Evolutionary conservation across 2,329 filamentous ascomycete species (phyloP).

Genomic region (Scedosporium apiospermum): DNA sequence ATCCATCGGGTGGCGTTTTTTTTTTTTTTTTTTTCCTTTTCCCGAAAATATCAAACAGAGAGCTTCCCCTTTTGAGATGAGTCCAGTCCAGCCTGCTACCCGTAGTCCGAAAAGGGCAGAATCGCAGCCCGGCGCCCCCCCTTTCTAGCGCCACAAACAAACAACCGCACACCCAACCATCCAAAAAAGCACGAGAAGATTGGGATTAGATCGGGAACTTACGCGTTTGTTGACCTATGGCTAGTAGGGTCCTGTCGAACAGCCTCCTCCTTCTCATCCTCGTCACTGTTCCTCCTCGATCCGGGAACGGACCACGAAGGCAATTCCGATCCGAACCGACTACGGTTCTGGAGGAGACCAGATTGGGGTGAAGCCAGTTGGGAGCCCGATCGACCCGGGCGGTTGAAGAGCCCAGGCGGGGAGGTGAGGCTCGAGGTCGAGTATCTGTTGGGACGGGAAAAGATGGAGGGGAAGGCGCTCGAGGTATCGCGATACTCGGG

Average conservation of each 20-base stretch:
- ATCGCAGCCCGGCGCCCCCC: too few species aligned
- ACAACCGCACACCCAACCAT: background rate
- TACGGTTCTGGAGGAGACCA: slow-evolving; percentile 42
- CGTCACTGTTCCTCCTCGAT: slow-evolving; percentile 83
- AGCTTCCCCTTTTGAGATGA: too few species aligned
- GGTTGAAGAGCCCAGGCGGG: slow-evolving; percentile 64
- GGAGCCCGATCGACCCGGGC: slow-evolving; percentile 67
- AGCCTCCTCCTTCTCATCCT: slow-evolving; percentile 75
- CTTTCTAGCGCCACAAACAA: too few species aligned
- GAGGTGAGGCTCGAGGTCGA: slow-evolving; percentile 82
- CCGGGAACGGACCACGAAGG: slow-evolving; percentile 80
- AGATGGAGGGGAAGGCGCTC: slow-evolving; percentile 65
- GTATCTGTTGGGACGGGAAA: slow-evolving; percentile 79
- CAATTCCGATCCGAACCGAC: slow-evolving; percentile 39
- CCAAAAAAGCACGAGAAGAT: background rate
- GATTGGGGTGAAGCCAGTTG: slow-evolving; percentile 70
- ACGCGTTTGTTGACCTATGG: slow-evolving; percentile 69
- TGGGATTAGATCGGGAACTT: slow-evolving; percentile 36
- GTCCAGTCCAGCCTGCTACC: background rate
- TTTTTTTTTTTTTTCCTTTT: background rate
- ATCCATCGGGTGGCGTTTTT: background rate
- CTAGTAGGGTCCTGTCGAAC: slow-evolving; percentile 60
- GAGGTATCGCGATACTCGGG: slow-evolving; percentile 75
- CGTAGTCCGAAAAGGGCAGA: too few species aligned
- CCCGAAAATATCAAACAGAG: background rate